phyloP scores from a whole-genome alignment of 2,329 filamentous ascomycete species.

The Apiospora marii region DNA sequence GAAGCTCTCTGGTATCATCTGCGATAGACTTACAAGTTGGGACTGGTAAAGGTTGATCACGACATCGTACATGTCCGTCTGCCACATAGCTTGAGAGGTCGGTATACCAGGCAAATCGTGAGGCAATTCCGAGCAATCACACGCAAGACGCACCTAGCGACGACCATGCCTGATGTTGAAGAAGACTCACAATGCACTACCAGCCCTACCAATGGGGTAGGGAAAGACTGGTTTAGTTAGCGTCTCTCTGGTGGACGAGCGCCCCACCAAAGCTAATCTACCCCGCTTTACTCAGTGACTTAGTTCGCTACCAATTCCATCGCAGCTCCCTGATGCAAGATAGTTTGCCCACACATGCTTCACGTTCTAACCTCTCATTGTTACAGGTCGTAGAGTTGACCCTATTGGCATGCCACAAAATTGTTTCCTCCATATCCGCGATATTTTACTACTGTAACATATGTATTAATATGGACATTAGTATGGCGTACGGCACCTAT shows the following conservation, averaged over 20 bases:
- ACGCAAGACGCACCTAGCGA: neutral
- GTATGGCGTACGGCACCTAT: neutral
- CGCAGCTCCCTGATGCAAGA: neutral
- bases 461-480: neutral
- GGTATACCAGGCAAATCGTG: neutral
- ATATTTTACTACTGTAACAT: too few relatives aligned
- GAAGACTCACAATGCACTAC: neutral
- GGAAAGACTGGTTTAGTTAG: neutral
- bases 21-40: neutral
- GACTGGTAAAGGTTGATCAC: slow-evolving; percentile 8
- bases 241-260: neutral
- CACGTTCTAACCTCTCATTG: neutral
- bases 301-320: neutral
- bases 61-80: neutral
- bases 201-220: slow-evolving; percentile 1
- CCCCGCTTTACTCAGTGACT: neutral
- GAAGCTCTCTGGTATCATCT: neutral
- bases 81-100: neutral
- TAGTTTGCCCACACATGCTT: neutral
- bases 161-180: neutral
- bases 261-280: neutral
- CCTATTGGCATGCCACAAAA: too few relatives aligned
- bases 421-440: too few relatives aligned
- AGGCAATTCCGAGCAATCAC: neutral
- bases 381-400: too few relatives aligned